Evolutionary conservation across 805 yeast genomes (phyloP).

Genomic region (Nakazawaea peltata): DNA sequence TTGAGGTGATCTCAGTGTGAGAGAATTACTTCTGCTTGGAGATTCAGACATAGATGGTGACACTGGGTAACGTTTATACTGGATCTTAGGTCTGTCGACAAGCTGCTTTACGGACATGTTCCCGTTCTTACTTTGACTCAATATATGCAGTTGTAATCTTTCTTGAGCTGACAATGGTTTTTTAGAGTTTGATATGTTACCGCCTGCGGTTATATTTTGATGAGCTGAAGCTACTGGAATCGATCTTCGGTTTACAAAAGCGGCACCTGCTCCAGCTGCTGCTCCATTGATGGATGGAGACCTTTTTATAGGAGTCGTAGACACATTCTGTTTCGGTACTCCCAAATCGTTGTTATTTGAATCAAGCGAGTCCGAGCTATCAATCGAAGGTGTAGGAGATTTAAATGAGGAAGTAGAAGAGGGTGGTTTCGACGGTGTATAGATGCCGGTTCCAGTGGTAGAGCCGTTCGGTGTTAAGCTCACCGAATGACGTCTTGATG

Average conservation of each 20-base stretch:
- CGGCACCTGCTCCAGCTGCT: slow-evolving; percentile 11
- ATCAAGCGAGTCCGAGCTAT: no score
- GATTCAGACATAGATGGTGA: slow-evolving; percentile 4
- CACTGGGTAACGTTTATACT: slow-evolving; percentile 10
- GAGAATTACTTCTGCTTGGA: slow-evolving; percentile 2
- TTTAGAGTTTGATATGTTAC: no score
- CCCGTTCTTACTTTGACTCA: slow-evolving; percentile 23
- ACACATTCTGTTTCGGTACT: not conserved
- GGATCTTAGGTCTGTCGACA: slow-evolving; percentile 16
- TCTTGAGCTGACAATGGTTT: slow-evolving; percentile 24
- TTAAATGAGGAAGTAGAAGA: no score
- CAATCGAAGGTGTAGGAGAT: no score
- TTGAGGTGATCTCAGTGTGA: not conserved
- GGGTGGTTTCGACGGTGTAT: slow-evolving; percentile 4
- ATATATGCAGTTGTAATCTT: slow-evolving; percentile 26
- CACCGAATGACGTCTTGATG: slow-evolving; percentile 1
- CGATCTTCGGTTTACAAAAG: slow-evolving; percentile 4
- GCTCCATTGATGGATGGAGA: no score
- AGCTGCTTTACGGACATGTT: slow-evolving; percentile 19
- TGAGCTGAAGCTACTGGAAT: not conserved
- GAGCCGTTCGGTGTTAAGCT: not conserved
- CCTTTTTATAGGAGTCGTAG: no score
- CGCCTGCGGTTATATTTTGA: not conserved
- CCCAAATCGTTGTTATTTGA: no score
- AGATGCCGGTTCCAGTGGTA: not conserved